Percentiles rank a stretch among this genome's conserved stretches.
Evolutionary conservation across 495 filamentous ascomycete species (phyloP).

Genomic region (Mycothermus thermophilus): DNA sequence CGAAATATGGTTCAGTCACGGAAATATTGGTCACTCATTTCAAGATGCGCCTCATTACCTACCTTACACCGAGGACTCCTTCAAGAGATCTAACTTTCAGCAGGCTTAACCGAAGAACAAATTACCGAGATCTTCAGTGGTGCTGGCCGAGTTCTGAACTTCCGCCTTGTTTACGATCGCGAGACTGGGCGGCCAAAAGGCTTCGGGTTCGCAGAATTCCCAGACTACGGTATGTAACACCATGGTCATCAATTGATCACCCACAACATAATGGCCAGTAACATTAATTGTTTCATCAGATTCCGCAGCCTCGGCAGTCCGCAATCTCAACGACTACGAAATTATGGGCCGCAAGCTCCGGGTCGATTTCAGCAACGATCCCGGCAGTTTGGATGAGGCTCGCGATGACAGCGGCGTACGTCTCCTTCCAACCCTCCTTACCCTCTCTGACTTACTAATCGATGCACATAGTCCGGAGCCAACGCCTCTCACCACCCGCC

Average conservation of each 20-base stretch:
- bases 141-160: constrained; percentile 79
- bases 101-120: constrained; percentile 86
- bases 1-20: no score
- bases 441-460: not conserved
- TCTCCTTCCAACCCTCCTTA: not conserved
- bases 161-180: constrained; percentile 87
- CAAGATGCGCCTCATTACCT: no score
- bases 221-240: constrained; percentile 44
- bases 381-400: constrained; percentile 55
- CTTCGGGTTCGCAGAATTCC: constrained; percentile 91
- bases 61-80: no score
- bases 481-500: not conserved
- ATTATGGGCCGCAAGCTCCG: constrained; percentile 89
- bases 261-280: not conserved
- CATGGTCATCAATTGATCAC: not conserved
- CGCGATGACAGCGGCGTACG: constrained; percentile 18
- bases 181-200: constrained; percentile 93
- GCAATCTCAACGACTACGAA: constrained; percentile 92
- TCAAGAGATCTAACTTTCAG: no score
- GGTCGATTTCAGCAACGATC: constrained; percentile 91
- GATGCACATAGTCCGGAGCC: not conserved
- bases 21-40: no score
- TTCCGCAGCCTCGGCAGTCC: constrained; percentile 82
- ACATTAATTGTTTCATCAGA: constrained; percentile 37
- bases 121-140: constrained; percentile 81